Base-by-base conservation (phyloP, 164 flowering plant species). In the Taxillus chinensis region DNA sequence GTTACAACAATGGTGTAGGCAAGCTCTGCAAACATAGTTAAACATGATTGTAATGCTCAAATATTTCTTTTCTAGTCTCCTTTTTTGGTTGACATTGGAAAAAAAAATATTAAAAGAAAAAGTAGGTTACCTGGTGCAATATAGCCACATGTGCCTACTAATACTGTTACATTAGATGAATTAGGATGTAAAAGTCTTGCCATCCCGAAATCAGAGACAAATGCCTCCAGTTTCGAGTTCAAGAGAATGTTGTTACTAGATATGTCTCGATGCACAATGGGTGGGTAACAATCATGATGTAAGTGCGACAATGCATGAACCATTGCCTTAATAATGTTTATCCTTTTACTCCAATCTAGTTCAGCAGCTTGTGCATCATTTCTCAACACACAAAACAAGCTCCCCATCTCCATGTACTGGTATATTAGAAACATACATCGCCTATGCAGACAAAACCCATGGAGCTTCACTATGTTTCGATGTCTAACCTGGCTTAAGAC, bases 121-220 rank as follows among this genome's bases (percentile, higher is more conserved):
- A 14, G n/a, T 16, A 8, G 11, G 3, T 59, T 12, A 73, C 76
- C 72, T 59, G 72, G 76, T 12, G 76, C 72, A 50, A 70, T 45
- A 53, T 70, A 70, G 2, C 73, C 69, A n/a, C 50, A 62, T 3
- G 66, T 14, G 52, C 54, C 54, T 5, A 17, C 54, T 3, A 15
- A 2, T 15, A 46, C 13, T 11, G 51, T 48, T 11, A 11, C 13
- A 48, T 48, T 48, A 5, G 51, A 48, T 7, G 51, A 48, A 7
- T 48, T 5, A 11, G 51, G 51, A 11, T 8, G 12, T 11, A 48
- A 11, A 7, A 48, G 51, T 14, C 51, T 48, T 8, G 51, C 51
- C 1, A 5, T 11, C 4, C 51, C 51, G 13, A 48, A 48, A 14
- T 48, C 51, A 14, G 51, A 48, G 51, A 48, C 51, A 48, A 8